phyloP scores from a whole-genome alignment of 1,284 basidiomycete species.

The Trichosporon sp. region DNA sequence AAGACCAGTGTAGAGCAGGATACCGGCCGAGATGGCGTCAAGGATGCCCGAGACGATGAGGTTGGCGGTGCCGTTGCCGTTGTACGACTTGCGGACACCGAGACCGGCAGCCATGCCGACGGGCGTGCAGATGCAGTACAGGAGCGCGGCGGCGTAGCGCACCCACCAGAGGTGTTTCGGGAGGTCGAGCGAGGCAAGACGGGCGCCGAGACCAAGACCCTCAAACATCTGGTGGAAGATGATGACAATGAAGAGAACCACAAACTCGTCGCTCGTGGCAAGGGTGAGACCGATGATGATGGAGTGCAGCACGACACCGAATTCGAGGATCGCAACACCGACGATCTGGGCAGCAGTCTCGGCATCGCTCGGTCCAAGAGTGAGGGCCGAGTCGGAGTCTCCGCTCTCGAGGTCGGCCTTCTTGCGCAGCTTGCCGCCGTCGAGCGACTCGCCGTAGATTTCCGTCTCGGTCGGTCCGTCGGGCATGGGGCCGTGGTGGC shows the following conservation, averaged over 20 bases:
- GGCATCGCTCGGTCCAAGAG: conserved; percentile 34
- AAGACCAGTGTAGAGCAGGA: conserved; percentile 83
- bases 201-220: conserved; percentile 84
- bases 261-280: conserved; percentile 79
- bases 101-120: conserved; percentile 72
- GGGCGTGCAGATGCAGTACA: conserved; percentile 76
- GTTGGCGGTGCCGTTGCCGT: conserved; percentile 72
- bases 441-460: neutral
- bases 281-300: conserved; percentile 93
- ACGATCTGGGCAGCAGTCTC: conserved; percentile 71
- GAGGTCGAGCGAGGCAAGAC: conserved; percentile 69
- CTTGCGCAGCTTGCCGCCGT: neutral
- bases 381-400: conserved; percentile 29
- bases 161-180: conserved; percentile 65
- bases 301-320: conserved; percentile 83
- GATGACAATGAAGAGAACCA: conserved; percentile 82
- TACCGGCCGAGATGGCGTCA: conserved; percentile 83
- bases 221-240: conserved; percentile 94
- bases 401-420: conserved; percentile 16
- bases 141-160: conserved; percentile 66
- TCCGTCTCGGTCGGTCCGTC: conserved; percentile 27
- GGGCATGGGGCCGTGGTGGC: conserved; percentile 16
- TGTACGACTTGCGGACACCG: conserved; percentile 77
- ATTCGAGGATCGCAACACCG: conserved; percentile 62
- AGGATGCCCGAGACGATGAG: conserved; percentile 80